A percentile compares a stretch with the other conserved stretches of the same genome.
These are phyloP conservation scores for Coffea canephora DNA, from an alignment of 257 asterid genomes.

Conservation along the genomic window DNA sequence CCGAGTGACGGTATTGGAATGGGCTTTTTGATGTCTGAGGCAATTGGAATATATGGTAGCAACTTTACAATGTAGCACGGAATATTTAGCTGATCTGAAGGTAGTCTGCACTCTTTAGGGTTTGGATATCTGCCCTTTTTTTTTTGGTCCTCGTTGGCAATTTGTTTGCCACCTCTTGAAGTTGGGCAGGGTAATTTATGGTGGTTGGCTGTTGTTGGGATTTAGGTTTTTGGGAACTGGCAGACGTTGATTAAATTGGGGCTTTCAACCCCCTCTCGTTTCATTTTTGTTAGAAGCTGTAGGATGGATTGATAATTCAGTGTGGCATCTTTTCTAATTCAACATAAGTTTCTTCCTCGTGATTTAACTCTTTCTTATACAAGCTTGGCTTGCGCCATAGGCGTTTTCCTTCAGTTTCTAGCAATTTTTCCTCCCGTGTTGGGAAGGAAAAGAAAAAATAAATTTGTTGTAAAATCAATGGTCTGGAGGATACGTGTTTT, in stretches of 20 bases:
- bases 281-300: not conserved
- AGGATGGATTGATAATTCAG: not conserved
- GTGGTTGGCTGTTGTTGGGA: not conserved
- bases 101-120: not conserved
- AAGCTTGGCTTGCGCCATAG: not conserved
- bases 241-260: not conserved
- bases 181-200: not conserved
- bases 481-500: too few relatives aligned
- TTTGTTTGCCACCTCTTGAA: not conserved
- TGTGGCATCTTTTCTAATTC: not conserved
- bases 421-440: not conserved
- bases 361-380: not conserved
- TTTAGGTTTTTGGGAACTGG: not conserved
- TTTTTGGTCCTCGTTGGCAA: not conserved
- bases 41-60: not conserved
- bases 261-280: not conserved
- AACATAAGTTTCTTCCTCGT: not conserved
- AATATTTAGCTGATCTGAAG: not conserved
- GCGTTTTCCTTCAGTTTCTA: not conserved
- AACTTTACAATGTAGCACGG: not conserved
- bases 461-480: too few relatives aligned
- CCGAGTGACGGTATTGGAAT: not conserved
- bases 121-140: not conserved
- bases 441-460: too few relatives aligned
- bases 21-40: conserved; percentile 9